Percentiles rank a stretch among this genome's conserved stretches.
phyloP scores from a whole-genome alignment of 2,329 filamentous ascomycete genomes.

The Biscogniauxia sp. region DNA sequence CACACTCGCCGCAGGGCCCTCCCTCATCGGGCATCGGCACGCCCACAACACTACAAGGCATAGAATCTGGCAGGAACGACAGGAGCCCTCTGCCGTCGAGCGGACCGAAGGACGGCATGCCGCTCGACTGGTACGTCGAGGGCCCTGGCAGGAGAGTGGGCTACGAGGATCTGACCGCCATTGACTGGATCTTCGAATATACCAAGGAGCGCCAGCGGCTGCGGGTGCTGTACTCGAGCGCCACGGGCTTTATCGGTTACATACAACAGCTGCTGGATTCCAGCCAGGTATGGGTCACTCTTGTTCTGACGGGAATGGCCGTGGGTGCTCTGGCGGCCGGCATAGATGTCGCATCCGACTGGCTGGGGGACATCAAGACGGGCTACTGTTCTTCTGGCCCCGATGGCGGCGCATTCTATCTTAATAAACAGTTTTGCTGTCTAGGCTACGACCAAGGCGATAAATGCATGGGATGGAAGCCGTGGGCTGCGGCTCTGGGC shows the following conservation, averaged over 20 bases:
- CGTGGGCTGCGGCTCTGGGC: slow-evolving; percentile 76
- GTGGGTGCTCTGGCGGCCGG: slow-evolving; percentile 81
- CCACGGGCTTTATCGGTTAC: slow-evolving; percentile 70
- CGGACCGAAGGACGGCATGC: slow-evolving; percentile 44
- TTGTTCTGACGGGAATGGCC: slow-evolving; percentile 80
- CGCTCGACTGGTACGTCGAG: slow-evolving; percentile 83
- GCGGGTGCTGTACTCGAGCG: slow-evolving; percentile 68
- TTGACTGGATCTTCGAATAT: slow-evolving; percentile 99
- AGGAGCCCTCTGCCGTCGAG: slow-evolving; percentile 6
- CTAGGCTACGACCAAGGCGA: slow-evolving; percentile 82
- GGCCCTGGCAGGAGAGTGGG: slow-evolving; percentile 85
- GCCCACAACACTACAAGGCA: slow-evolving; percentile 24
- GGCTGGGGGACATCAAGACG: slow-evolving; percentile 88
- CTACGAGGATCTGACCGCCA: slow-evolving; percentile 94
- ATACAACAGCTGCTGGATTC: slow-evolving; percentile 73
- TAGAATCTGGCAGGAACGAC: slow-evolving; percentile 18
- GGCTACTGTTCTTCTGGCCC: slow-evolving; percentile 76
- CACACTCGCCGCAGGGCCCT: slow-evolving; percentile 8
- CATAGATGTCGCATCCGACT: slow-evolving; percentile 89
- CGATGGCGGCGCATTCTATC: slow-evolving; percentile 83
- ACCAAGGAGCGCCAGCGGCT: slow-evolving; percentile 90
- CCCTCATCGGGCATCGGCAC: slow-evolving; percentile 22
- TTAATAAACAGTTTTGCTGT: slow-evolving; percentile 91
- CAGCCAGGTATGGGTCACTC: slow-evolving; percentile 87
- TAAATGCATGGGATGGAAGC: slow-evolving; percentile 82